A percentile compares a stretch with the other conserved stretches of the same genome.
phyloP scores from a whole-genome alignment of 2,329 filamentous ascomycete species.

The Aspergillus quadrilineatus region DNA sequence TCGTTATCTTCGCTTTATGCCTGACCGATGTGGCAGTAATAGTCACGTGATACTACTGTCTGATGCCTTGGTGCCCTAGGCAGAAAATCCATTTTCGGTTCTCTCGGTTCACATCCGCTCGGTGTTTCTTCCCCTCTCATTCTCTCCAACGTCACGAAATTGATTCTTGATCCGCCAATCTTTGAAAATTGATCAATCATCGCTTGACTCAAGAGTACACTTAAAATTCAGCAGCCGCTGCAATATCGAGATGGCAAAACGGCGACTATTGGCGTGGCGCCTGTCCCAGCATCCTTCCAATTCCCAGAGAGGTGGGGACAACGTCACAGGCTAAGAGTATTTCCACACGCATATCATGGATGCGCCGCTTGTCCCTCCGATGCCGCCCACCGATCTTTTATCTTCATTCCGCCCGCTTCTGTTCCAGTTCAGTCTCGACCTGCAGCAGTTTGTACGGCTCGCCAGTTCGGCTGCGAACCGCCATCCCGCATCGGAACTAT shows the following conservation, averaged over 20 bases:
- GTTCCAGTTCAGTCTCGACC: too few species aligned
- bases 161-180: too few species aligned
- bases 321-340: background rate
- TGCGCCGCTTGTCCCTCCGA: background rate
- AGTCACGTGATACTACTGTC: background rate
- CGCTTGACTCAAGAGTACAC: too few species aligned
- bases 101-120: background rate
- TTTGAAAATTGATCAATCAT: too few species aligned
- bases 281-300: background rate
- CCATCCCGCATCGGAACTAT: background rate
- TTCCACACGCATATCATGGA: background rate
- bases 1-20: conserved; percentile 1
- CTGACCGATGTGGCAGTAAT: background rate
- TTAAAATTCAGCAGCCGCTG: too few species aligned
- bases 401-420: background rate
- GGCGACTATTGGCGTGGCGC: background rate
- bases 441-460: background rate
- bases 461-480: background rate
- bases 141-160: too few species aligned
- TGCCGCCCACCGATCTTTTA: background rate
- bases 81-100: background rate
- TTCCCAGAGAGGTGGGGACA: background rate
- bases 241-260: background rate
- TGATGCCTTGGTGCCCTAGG: too few species aligned
- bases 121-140: too few species aligned